Evolutionary conservation across 768 basidiomycete genomes (phyloP).

Genomic region (Melanogaster broomeanus): DNA sequence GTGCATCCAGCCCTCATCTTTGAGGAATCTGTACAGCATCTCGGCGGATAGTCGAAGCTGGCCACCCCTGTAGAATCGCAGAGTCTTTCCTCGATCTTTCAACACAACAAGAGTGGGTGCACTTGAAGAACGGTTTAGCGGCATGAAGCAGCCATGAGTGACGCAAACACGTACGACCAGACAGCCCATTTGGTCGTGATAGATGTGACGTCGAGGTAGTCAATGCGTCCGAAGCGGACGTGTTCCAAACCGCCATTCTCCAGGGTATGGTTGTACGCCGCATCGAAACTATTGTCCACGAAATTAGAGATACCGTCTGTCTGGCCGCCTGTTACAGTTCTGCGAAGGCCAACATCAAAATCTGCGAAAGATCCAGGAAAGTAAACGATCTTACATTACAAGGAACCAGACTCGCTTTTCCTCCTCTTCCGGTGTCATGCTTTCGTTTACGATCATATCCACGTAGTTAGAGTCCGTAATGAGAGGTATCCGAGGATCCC

Average conservation of each 20-base stretch:
- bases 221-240: conserved; percentile 82
- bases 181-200: conserved; percentile 85
- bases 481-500: conserved; percentile 75
- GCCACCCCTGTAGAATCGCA: conserved; percentile 79
- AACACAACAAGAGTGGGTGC: conserved; percentile 75
- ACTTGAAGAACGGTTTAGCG: conserved; percentile 38
- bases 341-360: conserved; percentile 23
- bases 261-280: conserved; percentile 65
- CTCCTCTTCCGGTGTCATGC: conserved; percentile 62
- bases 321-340: conserved; percentile 57
- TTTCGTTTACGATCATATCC: conserved; percentile 71
- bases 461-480: conserved; percentile 83
- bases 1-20: conserved; percentile 59
- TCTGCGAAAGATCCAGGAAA: neutral
- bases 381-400: conserved; percentile 57
- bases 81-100: conserved; percentile 68
- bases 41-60: conserved; percentile 62
- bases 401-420: conserved; percentile 74
- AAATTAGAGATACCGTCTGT: conserved; percentile 68
- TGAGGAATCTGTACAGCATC: conserved; percentile 65
- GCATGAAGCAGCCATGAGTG: neutral
- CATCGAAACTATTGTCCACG: conserved; percentile 74
- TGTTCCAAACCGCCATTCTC: conserved; percentile 63
- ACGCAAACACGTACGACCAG: conserved; percentile 64
- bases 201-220: conserved; percentile 82